Evolutionary conservation across 2,329 filamentous ascomycete species (phyloP).

Genomic region (Fusarium tjaetaba): DNA sequence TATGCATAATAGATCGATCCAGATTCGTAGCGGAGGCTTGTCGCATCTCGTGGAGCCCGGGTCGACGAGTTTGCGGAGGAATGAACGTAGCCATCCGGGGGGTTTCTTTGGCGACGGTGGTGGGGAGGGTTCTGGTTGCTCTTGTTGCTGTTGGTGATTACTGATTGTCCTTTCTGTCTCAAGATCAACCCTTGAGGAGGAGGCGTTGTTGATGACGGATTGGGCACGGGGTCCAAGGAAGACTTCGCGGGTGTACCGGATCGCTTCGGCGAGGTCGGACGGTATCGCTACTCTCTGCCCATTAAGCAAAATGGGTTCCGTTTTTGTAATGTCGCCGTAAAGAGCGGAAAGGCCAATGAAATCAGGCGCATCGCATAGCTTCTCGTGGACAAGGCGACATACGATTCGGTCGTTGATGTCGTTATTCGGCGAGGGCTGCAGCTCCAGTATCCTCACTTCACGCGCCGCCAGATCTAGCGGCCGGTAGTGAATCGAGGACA

Average conservation of each 20-base stretch:
- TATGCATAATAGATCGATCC: conserved; percentile 38
- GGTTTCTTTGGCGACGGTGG: conserved; percentile 33
- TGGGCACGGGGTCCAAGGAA: conserved; percentile 26
- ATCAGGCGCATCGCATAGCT: conserved; percentile 27
- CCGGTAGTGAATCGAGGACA: conserved; percentile 36
- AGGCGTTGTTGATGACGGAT: conserved; percentile 2
- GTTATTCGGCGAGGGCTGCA: conserved; percentile 32
- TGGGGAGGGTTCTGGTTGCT: background rate
- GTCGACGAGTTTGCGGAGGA: conserved; percentile 27
- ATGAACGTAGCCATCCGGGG: conserved; percentile 34
- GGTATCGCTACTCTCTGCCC: conserved; percentile 29
- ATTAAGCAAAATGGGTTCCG: conserved; percentile 31
- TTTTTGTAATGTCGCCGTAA: conserved; percentile 33
- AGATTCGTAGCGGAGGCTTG: conserved; percentile 32
- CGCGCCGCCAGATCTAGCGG: conserved; percentile 21
- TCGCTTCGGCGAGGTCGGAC: conserved; percentile 23
- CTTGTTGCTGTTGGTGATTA: background rate
- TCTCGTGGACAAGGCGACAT: conserved; percentile 36
- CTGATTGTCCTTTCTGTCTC: background rate
- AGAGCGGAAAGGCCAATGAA: conserved; percentile 38
- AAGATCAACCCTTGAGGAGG: conserved; percentile 24
- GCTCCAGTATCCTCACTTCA: conserved; percentile 36
- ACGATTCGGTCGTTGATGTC: conserved; percentile 33
- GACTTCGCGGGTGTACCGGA: conserved; percentile 39
- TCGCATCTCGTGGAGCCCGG: background rate